Conservation (phyloP, 805 yeast genomes). For the Candida quercuum region DNA sequence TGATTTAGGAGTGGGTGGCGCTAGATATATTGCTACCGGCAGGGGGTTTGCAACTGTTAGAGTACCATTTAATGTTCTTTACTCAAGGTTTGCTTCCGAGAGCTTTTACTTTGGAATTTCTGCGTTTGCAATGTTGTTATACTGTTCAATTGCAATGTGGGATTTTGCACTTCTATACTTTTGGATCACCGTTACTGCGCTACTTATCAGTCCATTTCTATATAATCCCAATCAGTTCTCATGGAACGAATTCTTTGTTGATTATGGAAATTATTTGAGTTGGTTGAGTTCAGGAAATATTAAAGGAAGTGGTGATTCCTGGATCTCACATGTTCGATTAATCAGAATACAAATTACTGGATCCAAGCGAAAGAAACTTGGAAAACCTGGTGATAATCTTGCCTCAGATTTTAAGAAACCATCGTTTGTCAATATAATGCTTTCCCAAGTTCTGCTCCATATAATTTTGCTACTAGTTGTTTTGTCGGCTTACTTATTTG, state of each 20-base stretch:
- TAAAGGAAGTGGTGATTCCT: constrained; percentile 26
- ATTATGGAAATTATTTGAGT: constrained; percentile 42
- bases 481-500: constrained; percentile 43
- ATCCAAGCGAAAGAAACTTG: constrained; percentile 39
- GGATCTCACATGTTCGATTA: constrained; percentile 46
- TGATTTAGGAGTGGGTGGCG: constrained; percentile 74
- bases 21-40: constrained; percentile 77
- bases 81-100: constrained; percentile 64
- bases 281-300: constrained; percentile 48
- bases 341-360: constrained; percentile 54
- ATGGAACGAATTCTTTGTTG: constrained; percentile 58
- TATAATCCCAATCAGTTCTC: constrained; percentile 65
- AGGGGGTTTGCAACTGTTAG: constrained; percentile 78
- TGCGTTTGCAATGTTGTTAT: constrained; percentile 46
- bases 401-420: constrained; percentile 45
- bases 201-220: constrained; percentile 53
- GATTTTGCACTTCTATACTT: constrained; percentile 48
- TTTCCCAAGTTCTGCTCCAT: constrained; percentile 37
- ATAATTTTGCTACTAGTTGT: constrained; percentile 30
- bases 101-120: constrained; percentile 60
- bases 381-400: constrained; percentile 33
- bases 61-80: constrained; percentile 57
- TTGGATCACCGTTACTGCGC: constrained; percentile 55
- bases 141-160: constrained; percentile 62
- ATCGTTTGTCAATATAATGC: constrained; percentile 37